Conservation (phyloP, 441 rosid genomes). For the Erodium trifolium region DNA sequence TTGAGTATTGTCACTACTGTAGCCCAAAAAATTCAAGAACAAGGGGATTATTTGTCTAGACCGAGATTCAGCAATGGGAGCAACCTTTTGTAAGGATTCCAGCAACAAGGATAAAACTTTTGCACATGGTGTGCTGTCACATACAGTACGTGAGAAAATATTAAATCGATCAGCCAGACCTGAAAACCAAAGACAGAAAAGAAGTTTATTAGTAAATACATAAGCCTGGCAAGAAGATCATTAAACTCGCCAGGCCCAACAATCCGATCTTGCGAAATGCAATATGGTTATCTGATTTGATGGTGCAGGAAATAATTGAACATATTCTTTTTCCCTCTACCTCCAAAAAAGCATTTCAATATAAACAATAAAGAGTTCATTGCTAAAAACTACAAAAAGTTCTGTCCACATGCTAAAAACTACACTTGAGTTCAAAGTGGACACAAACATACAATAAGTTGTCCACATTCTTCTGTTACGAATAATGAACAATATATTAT, state of each 20-base stretch:
- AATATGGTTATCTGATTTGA: not conserved
- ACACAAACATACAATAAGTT: too few relatives aligned
- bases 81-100: constrained; percentile 60
- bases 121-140: constrained; percentile 47
- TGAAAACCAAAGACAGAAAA: constrained; percentile 31
- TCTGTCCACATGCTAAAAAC: too few relatives aligned
- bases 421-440: too few relatives aligned
- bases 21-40: constrained; percentile 78
- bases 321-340: not conserved
- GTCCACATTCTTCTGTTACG: too few relatives aligned
- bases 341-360: not conserved
- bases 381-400: too few relatives aligned
- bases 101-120: constrained; percentile 55
- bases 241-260: not conserved
- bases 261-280: not conserved
- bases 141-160: constrained; percentile 39
- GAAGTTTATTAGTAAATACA: not conserved
- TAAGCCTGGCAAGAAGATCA: not conserved
- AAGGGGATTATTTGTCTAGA: constrained; percentile 65
- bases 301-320: not conserved
- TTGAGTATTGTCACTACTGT: constrained; percentile 34
- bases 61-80: constrained; percentile 55
- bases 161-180: constrained; percentile 52
- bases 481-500: too few relatives aligned
- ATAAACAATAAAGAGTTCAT: not conserved